Evolutionary conservation across 2,329 filamentous ascomycete genomes (phyloP).

Genomic region (Botryotinia convoluta): DNA sequence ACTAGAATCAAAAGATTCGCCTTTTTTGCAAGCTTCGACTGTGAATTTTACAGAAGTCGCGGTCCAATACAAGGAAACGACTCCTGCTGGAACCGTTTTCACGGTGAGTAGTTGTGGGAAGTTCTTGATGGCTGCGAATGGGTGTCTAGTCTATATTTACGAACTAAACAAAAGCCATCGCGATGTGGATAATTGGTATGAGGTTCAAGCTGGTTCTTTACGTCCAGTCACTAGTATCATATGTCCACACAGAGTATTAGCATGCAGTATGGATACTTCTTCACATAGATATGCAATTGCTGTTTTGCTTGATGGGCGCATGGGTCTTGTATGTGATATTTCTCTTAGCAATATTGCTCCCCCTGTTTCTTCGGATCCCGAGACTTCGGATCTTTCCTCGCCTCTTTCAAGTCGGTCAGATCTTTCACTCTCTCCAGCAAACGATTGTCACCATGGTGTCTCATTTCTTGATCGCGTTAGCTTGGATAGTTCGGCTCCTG

Average conservation of each 20-base stretch:
- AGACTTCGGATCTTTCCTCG: not conserved
- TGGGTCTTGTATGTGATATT: slow-evolving; percentile 60
- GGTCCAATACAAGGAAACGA: slow-evolving; percentile 28
- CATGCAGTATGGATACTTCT: slow-evolving; percentile 62
- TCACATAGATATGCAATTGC: slow-evolving; percentile 54
- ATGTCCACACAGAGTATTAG: slow-evolving; percentile 56
- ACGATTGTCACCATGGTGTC: slow-evolving; percentile 11
- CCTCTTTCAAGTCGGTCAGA: not conserved
- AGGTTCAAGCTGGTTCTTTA: slow-evolving; percentile 36
- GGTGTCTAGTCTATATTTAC: slow-evolving; percentile 57
- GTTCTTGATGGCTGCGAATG: slow-evolving; percentile 55
- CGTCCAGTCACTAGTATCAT: slow-evolving; percentile 51
- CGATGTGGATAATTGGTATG: not conserved
- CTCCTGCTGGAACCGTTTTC: slow-evolving; percentile 33
- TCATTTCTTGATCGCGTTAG: slow-evolving; percentile 32
- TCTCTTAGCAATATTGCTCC: slow-evolving; percentile 25
- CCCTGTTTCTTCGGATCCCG: not conserved
- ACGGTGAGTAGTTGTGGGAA: slow-evolving; percentile 55
- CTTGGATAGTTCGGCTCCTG: slow-evolving; percentile 30
- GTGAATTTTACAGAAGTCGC: slow-evolving; percentile 42
- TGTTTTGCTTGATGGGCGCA: slow-evolving; percentile 56
- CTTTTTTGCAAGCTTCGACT: slow-evolving; percentile 39
- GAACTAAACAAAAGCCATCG: slow-evolving; percentile 33
- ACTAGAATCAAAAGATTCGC: slow-evolving; percentile 21
- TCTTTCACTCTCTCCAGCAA: not conserved